These are phyloP conservation scores for Melampsora americana DNA, from an alignment of 1,284 basidiomycete genomes.

Conservation along the genomic window DNA sequence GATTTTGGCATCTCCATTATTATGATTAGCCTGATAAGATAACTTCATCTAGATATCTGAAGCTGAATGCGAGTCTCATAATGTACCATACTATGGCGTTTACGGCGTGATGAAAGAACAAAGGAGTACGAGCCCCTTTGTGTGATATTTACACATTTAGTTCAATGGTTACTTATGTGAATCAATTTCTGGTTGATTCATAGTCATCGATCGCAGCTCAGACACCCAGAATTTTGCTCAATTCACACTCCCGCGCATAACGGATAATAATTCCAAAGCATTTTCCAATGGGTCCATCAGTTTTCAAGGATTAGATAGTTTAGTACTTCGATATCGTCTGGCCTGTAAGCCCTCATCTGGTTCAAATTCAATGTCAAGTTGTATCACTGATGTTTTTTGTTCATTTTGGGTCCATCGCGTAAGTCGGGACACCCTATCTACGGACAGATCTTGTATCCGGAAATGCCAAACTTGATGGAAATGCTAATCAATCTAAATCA, in stretches of 20 bases:
- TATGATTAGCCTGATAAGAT: too few relatives aligned
- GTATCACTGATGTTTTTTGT: neutral
- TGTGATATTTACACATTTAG: neutral
- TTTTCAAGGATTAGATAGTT: neutral
- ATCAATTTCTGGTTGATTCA: neutral
- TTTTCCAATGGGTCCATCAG: neutral
- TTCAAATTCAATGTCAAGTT: neutral
- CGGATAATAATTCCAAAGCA: conserved; percentile 12
- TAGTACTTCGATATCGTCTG: conserved; percentile 22
- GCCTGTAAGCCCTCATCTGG: conserved; percentile 11
- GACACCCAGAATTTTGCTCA: neutral
- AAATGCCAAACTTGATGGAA: conserved; percentile 15
- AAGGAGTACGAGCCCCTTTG: neutral
- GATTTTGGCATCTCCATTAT: neutral
- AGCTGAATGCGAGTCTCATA: conserved; percentile 40
- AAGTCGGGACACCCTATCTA: conserved; percentile 26
- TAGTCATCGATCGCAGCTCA: conserved; percentile 22
- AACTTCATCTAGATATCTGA: conserved; percentile 14
- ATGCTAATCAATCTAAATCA: neutral
- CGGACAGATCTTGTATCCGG: conserved; percentile 19
- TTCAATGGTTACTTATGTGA: neutral
- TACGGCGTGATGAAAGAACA: conserved; percentile 27
- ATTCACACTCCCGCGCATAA: conserved; percentile 19
- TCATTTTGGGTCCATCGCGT: neutral
- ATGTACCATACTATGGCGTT: conserved; percentile 37